Percentiles rank a stretch among this genome's conserved stretches.
Evolutionary conservation across 495 filamentous ascomycete genomes (phyloP).

Genomic region (Echria macrotheca): DNA sequence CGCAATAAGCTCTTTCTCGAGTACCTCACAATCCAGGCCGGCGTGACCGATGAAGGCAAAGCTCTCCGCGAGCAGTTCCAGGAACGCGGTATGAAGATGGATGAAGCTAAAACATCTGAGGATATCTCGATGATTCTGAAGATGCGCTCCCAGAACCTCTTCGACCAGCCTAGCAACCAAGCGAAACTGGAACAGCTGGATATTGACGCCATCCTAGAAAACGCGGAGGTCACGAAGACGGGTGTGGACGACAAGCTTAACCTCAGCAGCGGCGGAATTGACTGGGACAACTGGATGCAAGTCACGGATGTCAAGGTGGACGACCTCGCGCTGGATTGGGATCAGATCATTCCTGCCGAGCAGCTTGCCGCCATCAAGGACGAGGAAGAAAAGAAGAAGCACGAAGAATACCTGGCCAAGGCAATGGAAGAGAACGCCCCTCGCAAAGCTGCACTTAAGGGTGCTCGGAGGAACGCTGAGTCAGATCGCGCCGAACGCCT

Average conservation of each 20-base stretch:
- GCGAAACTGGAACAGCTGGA: constrained; percentile 96
- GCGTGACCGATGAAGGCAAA: constrained; percentile 87
- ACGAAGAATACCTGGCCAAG: constrained; percentile 75
- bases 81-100: constrained; percentile 49
- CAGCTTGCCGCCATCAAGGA: constrained; percentile 81
- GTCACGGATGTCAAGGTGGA: constrained; percentile 94
- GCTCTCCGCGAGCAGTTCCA: constrained; percentile 58
- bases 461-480: constrained; percentile 54
- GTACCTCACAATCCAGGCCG: constrained; percentile 93
- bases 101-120: constrained; percentile 78
- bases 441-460: constrained; percentile 60
- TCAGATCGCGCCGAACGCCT: constrained; percentile 80
- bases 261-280: constrained; percentile 66
- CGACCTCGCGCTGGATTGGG: constrained; percentile 76
- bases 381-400: constrained; percentile 75
- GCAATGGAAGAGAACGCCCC: constrained; percentile 83
- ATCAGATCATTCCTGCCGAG: constrained; percentile 95
- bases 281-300: constrained; percentile 92
- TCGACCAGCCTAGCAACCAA: constrained; percentile 93
- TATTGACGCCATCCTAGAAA: constrained; percentile 92
- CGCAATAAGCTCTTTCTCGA: constrained; percentile 98
- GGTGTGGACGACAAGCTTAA: constrained; percentile 66
- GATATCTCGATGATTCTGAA: constrained; percentile 93
- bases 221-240: constrained; percentile 91
- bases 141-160: constrained; percentile 91